phyloP scores from a whole-genome alignment of 192 early-diverging fungal genomes.

The Tieghemiomyces parasiticus region DNA sequence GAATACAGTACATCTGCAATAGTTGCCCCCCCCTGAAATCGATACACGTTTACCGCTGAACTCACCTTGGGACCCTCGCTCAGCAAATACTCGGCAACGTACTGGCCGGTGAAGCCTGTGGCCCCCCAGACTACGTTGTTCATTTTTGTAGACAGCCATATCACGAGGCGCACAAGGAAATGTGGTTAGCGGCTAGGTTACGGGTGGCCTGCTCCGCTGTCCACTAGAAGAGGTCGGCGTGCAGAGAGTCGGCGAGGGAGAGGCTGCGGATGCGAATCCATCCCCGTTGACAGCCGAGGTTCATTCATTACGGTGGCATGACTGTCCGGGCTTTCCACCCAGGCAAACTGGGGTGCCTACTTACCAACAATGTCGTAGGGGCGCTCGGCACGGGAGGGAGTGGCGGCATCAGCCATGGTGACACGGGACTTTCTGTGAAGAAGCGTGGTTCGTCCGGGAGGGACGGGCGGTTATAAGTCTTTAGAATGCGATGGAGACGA shows the following conservation, averaged over 20 bases:
- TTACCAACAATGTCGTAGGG: not conserved
- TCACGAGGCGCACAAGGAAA: too few relatives aligned
- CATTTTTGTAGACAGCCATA: not conserved
- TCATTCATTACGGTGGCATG: too few relatives aligned
- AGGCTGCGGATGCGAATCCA: not conserved
- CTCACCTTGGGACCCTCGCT: constrained; percentile 25
- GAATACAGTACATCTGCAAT: not conserved
- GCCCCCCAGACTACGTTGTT: constrained; percentile 43
- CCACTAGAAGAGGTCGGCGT: not conserved
- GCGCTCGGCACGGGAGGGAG: too few relatives aligned
- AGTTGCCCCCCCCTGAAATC: not conserved
- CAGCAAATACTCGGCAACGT: constrained; percentile 50
- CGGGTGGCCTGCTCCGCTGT: not conserved
- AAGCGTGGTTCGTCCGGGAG: too few relatives aligned
- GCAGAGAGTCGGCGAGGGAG: not conserved
- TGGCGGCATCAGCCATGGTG: too few relatives aligned
- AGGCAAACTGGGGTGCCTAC: not conserved
- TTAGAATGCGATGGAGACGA: too few relatives aligned
- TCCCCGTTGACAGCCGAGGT: too few relatives aligned
- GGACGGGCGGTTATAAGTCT: too few relatives aligned
- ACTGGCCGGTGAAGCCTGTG: constrained; percentile 68
- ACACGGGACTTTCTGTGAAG: too few relatives aligned
- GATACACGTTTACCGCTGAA: not conserved
- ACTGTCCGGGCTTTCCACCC: too few relatives aligned
- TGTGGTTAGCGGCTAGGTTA: not conserved